A percentile compares a stretch with the other conserved stretches of the same genome.
phyloP scores from a whole-genome alignment of 2,329 filamentous ascomycete species.

The Periconia digitata region DNA sequence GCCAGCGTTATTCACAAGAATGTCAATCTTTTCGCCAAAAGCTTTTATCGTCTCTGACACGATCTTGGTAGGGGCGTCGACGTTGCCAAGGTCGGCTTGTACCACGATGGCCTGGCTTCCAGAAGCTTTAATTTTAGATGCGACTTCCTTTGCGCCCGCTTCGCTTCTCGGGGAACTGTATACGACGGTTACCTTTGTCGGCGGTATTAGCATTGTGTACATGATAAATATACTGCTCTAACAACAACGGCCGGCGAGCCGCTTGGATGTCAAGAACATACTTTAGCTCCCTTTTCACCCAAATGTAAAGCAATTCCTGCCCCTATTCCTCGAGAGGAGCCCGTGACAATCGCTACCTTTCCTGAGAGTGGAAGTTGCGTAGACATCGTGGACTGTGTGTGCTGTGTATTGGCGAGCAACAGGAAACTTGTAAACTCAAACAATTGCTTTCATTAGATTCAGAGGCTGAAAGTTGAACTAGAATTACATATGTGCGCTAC shows the following conservation, averaged over 20 bases:
- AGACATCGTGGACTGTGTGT: slow-evolving; percentile 12
- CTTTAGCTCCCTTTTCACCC: slow-evolving; percentile 50
- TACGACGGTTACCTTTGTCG: slow-evolving; percentile 43
- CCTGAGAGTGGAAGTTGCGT: slow-evolving; percentile 25
- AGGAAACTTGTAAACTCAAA: too few species aligned
- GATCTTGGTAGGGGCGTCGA: slow-evolving; percentile 40
- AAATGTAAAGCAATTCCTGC: slow-evolving; percentile 52
- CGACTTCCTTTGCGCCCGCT: slow-evolving; percentile 34
- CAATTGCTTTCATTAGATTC: too few species aligned
- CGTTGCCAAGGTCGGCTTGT: slow-evolving; percentile 43
- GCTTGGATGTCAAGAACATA: slow-evolving; percentile 8
- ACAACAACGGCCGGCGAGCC: not conserved
- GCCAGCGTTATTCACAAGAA: slow-evolving; percentile 48
- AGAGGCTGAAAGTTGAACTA: too few species aligned
- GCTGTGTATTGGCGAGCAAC: not conserved
- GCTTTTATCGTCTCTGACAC: slow-evolving; percentile 38
- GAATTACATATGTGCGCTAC: too few species aligned
- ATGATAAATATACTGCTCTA: not conserved
- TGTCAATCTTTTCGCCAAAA: slow-evolving; percentile 47
- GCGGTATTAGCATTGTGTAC: not conserved
- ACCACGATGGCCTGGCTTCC: slow-evolving; percentile 41
- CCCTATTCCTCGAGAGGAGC: slow-evolving; percentile 55
- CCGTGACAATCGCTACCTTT: slow-evolving; percentile 53
- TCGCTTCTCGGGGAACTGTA: slow-evolving; percentile 47
- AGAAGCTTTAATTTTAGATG: slow-evolving; percentile 36